A percentile compares a stretch with the other conserved stretches of the same genome.
Conservation (phyloP, 176 grass and related monocot species). For the Phyllostachys edulis region DNA sequence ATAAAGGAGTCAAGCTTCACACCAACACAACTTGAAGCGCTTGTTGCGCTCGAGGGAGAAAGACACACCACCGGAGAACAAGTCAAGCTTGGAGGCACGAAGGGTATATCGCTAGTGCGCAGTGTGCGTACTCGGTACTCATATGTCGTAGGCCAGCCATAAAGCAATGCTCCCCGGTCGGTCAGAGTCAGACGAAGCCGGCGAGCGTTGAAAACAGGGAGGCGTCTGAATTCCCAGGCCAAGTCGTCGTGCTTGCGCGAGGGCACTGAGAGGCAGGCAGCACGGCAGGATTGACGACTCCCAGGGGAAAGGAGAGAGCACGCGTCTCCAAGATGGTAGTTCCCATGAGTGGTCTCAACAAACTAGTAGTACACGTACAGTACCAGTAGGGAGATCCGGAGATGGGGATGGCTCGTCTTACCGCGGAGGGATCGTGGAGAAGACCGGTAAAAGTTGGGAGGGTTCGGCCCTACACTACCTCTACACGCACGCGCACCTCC, state of each 20-base stretch:
- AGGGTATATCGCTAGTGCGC: neutral
- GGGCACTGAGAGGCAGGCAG: neutral
- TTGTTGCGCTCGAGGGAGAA: neutral
- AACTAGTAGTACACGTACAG: neutral
- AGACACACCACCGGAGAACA: neutral
- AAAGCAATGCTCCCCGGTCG: neutral
- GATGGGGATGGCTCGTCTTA: neutral
- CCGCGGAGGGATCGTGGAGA: neutral
- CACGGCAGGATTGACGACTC: constrained; percentile 31
- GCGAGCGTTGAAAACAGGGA: neutral
- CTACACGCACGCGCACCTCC: too few species aligned
- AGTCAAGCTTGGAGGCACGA: constrained; percentile 35
- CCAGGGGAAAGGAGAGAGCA: neutral
- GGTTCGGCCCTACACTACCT: neutral
- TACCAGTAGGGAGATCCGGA: neutral
- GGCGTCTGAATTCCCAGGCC: neutral
- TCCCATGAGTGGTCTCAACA: neutral
- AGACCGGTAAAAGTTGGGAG: neutral
- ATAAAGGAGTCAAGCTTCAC: neutral
- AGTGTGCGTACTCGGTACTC: neutral
- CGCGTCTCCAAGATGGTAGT: neutral
- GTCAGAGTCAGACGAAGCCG: constrained; percentile 28
- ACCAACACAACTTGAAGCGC: neutral
- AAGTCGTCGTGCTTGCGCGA: neutral
- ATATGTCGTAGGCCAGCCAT: neutral